Conservation (phyloP, 495 filamentous ascomycete species). For the Hypoxylon perforatum region DNA sequence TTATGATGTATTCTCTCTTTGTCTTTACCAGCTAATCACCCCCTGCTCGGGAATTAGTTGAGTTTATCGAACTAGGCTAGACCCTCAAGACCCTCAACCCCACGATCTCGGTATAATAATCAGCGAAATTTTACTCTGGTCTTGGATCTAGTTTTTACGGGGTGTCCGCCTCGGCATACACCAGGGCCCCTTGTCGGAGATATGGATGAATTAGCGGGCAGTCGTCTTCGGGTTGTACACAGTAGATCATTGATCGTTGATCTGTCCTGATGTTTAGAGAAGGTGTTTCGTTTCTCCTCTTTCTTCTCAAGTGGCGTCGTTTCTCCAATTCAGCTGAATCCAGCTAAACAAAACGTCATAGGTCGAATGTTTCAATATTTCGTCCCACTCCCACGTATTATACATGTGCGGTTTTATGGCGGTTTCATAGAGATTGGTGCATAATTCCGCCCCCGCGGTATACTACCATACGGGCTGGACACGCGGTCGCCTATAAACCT, state of each 20-base stretch:
- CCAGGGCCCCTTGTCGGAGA: conserved; percentile 13
- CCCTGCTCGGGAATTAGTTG: too few species aligned
- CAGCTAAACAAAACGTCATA: neutral
- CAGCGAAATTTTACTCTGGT: conserved; percentile 28
- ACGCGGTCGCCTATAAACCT: conserved; percentile 37
- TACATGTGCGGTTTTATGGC: neutral
- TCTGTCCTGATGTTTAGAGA: neutral
- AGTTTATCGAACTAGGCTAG: too few species aligned
- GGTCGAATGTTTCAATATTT: neutral
- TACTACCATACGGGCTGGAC: conserved; percentile 22
- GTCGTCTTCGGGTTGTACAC: neutral
- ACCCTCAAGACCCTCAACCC: conserved; percentile 12
- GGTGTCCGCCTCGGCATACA: conserved; percentile 31
- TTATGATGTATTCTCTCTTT: too few species aligned
- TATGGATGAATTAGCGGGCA: conserved; percentile 7
- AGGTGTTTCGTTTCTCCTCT: neutral
- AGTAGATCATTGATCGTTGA: neutral
- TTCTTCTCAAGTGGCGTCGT: neutral
- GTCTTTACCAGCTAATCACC: too few species aligned
- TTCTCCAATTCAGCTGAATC: neutral
- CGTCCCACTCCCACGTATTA: neutral
- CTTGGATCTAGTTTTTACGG: conserved; percentile 19
- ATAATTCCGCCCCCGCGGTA: conserved; percentile 29
- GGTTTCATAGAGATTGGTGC: conserved; percentile 31
- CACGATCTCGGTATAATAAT: conserved; percentile 41